Percentiles rank a stretch among this genome's conserved stretches.
Evolutionary conservation across 768 basidiomycete species (phyloP).

Genomic region (Mycena haematopus): DNA sequence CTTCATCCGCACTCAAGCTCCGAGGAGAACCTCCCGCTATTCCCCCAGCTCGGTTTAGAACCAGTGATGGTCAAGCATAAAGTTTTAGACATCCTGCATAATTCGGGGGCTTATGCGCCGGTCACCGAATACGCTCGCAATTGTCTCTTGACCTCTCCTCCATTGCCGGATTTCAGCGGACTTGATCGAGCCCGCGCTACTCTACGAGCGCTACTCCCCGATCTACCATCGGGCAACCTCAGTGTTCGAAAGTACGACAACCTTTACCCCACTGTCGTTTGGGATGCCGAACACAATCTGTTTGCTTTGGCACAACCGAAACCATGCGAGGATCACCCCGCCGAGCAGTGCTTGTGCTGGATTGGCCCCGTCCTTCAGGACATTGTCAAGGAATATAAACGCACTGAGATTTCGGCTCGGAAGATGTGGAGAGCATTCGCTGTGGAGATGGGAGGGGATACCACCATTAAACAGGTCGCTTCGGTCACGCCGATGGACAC

Average conservation of each 20-base stretch:
- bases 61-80: neutral
- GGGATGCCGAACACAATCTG: constrained; percentile 1
- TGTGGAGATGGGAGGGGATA: constrained; percentile 9
- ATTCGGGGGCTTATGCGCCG: constrained; percentile 12
- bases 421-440: constrained; percentile 9
- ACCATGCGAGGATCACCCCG: constrained; percentile 10
- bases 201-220: neutral
- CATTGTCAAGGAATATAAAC: constrained; percentile 4
- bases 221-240: neutral
- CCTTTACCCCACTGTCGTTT: constrained; percentile 6
- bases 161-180: neutral
- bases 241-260: constrained; percentile 16
- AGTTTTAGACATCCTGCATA: neutral
- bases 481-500: neutral
- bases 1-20: neutral
- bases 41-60: neutral
- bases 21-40: constrained; percentile 1
- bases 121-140: constrained; percentile 13
- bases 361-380: constrained; percentile 8
- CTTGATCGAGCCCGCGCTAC: constrained; percentile 3
- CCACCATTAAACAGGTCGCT: neutral
- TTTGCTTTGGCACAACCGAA: constrained; percentile 10
- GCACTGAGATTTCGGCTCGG: neutral
- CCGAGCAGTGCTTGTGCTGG: constrained; percentile 14
- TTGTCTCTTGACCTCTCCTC: neutral